These are phyloP conservation scores for Lasiodiplodia sp. DNA, from an alignment of 2,329 filamentous ascomycete genomes.

Conservation along the genomic window DNA sequence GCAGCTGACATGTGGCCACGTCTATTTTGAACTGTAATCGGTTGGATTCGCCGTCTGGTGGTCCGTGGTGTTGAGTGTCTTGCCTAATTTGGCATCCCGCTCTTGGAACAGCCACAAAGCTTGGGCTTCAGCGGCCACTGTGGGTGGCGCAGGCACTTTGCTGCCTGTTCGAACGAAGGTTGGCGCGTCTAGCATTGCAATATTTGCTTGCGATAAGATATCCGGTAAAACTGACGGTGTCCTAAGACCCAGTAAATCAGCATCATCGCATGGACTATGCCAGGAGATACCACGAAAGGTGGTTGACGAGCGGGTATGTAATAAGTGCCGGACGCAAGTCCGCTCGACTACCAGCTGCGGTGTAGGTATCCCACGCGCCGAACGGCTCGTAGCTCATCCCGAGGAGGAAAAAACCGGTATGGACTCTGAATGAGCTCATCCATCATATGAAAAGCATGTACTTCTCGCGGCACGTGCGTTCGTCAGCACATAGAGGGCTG, in stretches of 20 bases:
- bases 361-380: not conserved
- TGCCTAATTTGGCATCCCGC: not conserved
- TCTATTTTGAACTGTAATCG: no score
- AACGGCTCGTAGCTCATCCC: no score
- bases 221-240: not conserved
- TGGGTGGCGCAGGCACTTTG: not conserved
- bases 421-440: no score
- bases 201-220: not conserved
- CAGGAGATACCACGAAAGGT: not conserved
- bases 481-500: no score
- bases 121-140: not conserved
- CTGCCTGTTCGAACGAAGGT: not conserved
- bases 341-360: no score
- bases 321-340: not conserved
- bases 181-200: not conserved
- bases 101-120: not conserved
- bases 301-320: not conserved
- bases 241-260: not conserved
- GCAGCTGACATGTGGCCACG: no score
- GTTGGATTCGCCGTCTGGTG: no score
- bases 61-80: not conserved
- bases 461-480: no score
- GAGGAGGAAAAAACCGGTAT: no score
- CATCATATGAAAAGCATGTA: no score
- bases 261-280: not conserved